Percentiles rank a stretch among this genome's conserved stretches.
Conservation (phyloP, 331 rosid genomes). For the Malus hybrid region DNA sequence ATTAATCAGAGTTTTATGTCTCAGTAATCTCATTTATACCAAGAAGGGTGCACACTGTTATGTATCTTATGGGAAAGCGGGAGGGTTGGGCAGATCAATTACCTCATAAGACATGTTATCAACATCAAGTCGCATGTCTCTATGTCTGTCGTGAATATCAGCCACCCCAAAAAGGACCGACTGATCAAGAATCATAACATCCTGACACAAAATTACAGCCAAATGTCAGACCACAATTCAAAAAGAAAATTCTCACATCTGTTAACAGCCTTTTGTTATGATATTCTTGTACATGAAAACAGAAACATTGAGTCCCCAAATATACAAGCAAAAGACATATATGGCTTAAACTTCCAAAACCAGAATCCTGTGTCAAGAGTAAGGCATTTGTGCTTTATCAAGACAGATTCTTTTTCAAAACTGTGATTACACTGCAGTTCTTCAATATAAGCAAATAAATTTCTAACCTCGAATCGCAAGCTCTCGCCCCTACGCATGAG, state of each 20-base stretch:
- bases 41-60: neutral
- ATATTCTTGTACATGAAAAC: neutral
- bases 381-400: neutral
- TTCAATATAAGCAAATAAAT: slow-evolving; percentile 11
- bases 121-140: slow-evolving; percentile 98
- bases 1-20: neutral
- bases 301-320: neutral
- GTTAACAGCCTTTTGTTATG: neutral
- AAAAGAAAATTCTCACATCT: neutral
- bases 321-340: neutral
- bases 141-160: slow-evolving; percentile 79
- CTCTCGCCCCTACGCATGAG: slow-evolving; percentile 83
- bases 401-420: neutral
- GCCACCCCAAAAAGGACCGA: slow-evolving; percentile 78
- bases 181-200: slow-evolving; percentile 90
- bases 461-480: slow-evolving; percentile 83
- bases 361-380: neutral
- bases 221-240: neutral
- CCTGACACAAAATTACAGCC: slow-evolving; percentile 40
- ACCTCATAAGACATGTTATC: slow-evolving; percentile 99
- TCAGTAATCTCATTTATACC: neutral
- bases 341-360: slow-evolving; percentile 3
- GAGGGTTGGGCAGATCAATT: neutral
- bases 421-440: neutral
- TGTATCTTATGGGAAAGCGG: neutral